A percentile compares a stretch with the other conserved stretches of the same genome.
These are phyloP conservation scores for Cicer arietinum DNA, from an alignment of 306 rosid species.

Conservation along the genomic window DNA sequence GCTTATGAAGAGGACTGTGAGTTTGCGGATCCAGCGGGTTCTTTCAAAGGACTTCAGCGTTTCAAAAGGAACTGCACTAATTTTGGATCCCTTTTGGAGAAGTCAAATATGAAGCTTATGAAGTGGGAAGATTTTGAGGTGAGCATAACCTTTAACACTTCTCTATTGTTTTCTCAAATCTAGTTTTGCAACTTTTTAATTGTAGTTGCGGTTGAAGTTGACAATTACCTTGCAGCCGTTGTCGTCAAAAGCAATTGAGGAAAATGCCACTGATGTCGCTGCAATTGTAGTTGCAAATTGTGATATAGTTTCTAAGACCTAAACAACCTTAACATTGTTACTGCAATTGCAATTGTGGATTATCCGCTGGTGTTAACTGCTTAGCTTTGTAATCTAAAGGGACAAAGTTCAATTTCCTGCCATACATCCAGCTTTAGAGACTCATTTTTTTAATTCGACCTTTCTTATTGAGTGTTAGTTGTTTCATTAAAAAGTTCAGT, in stretches of 20 bases:
- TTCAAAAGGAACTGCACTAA: constrained; percentile 96
- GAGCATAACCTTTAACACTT: constrained; percentile 15
- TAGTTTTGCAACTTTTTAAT: constrained; percentile 4
- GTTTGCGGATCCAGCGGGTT: constrained; percentile 96
- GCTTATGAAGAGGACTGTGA: constrained; percentile 92
- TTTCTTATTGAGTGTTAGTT: constrained; percentile 19
- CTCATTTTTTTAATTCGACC: background rate
- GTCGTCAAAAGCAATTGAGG: background rate
- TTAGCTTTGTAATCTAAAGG: background rate
- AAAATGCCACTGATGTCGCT: background rate
- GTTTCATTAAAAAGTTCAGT: background rate
- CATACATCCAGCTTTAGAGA: background rate
- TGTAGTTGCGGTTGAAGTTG: background rate
- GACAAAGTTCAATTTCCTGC: background rate
- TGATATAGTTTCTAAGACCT: background rate
- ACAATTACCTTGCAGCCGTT: background rate
- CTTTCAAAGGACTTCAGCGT: constrained; percentile 88
- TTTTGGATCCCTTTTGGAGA: constrained; percentile 82
- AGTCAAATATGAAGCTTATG: constrained; percentile 85
- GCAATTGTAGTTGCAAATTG: background rate
- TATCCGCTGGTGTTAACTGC: background rate
- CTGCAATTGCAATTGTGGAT: background rate
- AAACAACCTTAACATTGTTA: background rate
- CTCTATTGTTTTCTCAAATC: constrained; percentile 15
- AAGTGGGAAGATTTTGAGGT: constrained; percentile 96